Evolutionary conservation across 495 filamentous ascomycete genomes (phyloP).

Genomic region (Penicillium paxilli): DNA sequence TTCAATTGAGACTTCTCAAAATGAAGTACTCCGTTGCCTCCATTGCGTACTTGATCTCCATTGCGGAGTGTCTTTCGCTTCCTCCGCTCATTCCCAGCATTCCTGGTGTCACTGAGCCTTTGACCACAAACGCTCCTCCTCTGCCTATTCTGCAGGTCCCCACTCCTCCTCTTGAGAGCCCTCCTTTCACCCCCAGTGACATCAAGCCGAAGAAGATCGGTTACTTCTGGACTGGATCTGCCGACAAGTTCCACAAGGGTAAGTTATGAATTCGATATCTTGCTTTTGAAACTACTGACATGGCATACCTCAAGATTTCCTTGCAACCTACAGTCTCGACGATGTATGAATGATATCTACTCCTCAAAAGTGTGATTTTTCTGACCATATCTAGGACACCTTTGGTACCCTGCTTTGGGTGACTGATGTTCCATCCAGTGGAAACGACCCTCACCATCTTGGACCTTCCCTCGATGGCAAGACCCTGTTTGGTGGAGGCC

Average conservation of each 20-base stretch:
- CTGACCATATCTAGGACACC: slow-evolving; percentile 41
- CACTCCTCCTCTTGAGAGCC: slow-evolving; percentile 54
- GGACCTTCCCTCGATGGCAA: slow-evolving; percentile 59
- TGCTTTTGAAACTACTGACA: neutral
- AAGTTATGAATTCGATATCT: neutral
- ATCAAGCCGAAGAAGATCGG: slow-evolving; percentile 67
- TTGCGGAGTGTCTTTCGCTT: slow-evolving; percentile 34
- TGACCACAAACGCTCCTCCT: slow-evolving; percentile 50
- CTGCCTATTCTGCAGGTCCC: slow-evolving; percentile 60
- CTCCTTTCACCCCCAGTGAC: slow-evolving; percentile 52
- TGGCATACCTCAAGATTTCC: slow-evolving; percentile 52
- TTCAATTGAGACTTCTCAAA: neutral
- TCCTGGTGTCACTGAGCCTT: slow-evolving; percentile 57
- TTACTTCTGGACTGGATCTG: slow-evolving; percentile 63
- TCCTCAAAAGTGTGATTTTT: neutral
- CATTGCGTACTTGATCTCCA: slow-evolving; percentile 15
- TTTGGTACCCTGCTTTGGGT: slow-evolving; percentile 60
- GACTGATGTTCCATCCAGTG: slow-evolving; percentile 59
- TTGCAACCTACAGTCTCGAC: slow-evolving; percentile 60
- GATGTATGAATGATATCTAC: slow-evolving; percentile 37
- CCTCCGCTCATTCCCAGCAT: slow-evolving; percentile 59
- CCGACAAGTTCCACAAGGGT: slow-evolving; percentile 57
- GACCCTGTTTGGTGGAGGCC: slow-evolving; percentile 58
- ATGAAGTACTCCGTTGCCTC: slow-evolving; percentile 27
- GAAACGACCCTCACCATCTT: slow-evolving; percentile 63